Base-by-base conservation (phyloP, 768 basidiomycete genomes). In the Suillus subalutaceus region DNA sequence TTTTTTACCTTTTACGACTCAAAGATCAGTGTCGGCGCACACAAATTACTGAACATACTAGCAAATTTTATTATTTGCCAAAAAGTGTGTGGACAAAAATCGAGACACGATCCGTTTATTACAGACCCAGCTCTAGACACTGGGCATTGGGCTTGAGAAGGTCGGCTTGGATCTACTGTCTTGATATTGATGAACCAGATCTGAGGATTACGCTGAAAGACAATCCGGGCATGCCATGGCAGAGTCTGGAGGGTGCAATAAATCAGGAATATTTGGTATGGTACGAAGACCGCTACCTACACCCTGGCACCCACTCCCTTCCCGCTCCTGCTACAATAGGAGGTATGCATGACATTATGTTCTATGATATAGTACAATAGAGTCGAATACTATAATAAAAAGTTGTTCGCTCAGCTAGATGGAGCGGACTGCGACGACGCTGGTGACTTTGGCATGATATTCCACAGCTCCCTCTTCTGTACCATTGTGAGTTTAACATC, bases 391-490 rank as follows among this genome's bases (percentile, higher is more conserved):
- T 20, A 57, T 15, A 26, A 41, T 23, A 30, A 30, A 30, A 41
- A 23, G 38, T 18, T 18, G 58, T 59, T 59, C 23, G 58, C 41
- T 59, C 58, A 59, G 55, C 55, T n/a, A 37, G 55, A 37, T 37
- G 35, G 55, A 26, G 16, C 38, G 38, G 38, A 23, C 23, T 40
- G 38, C 5, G 9, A 59, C 5, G 26, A 41, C 2, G 18, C 40
- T 26, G 40, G 40, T 40, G 58, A 40, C 16, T 59, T 59, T 18
- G 58, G 58, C 26, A 59, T 59, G 26, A 59, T 59, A 26, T 26
- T 59, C 58, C 62, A 63, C n/a, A 63, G 20, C 62, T 63, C 62
- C 18, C 6, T 63, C 30, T 63, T 63, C 56, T 63, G 55, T 32
- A 18, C 32, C 62, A 59, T 63, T 20, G 62, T 53, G 8, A 63